phyloP scores from a whole-genome alignment of 805 yeast genomes.

The Clavispora carvajalis region DNA sequence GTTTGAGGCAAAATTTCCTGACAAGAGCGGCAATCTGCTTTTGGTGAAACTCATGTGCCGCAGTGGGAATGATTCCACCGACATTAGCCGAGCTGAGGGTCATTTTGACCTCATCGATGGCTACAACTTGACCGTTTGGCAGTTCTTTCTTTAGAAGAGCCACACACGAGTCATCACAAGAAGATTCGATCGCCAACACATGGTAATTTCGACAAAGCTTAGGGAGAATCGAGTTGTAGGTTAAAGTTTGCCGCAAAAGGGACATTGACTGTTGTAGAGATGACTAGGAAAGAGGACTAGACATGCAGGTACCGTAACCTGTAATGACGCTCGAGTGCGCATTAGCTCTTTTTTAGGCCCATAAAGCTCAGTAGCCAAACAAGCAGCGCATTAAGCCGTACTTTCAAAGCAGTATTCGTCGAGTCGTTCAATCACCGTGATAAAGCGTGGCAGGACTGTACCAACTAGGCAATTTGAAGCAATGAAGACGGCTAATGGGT shows the following conservation, averaged over 20 bases:
- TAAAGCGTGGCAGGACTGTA: too few species aligned
- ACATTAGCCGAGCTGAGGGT: conserved; percentile 60
- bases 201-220: conserved; percentile 37
- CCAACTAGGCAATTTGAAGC: too few species aligned
- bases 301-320: neutral
- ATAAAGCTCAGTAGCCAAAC: neutral
- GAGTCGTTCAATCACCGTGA: too few species aligned
- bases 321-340: neutral
- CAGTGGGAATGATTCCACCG: conserved; percentile 88
- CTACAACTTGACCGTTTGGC: conserved; percentile 34
- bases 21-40: conserved; percentile 48
- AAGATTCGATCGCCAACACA: conserved; percentile 83
- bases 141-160: conserved; percentile 57
- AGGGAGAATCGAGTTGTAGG: neutral
- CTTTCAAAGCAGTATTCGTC: too few species aligned
- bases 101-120: conserved; percentile 54
- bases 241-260: neutral
- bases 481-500: too few species aligned
- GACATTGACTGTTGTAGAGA: neutral
- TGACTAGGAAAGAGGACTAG: neutral
- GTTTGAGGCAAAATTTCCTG: conserved; percentile 33
- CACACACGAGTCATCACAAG: conserved; percentile 94
- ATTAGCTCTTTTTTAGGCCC: neutral
- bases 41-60: conserved; percentile 79
- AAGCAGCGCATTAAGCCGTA: too few species aligned